Percentiles rank a stretch among this genome's conserved stretches.
Conservation (phyloP, 106 monocot species). For the Allium fistulosum region DNA sequence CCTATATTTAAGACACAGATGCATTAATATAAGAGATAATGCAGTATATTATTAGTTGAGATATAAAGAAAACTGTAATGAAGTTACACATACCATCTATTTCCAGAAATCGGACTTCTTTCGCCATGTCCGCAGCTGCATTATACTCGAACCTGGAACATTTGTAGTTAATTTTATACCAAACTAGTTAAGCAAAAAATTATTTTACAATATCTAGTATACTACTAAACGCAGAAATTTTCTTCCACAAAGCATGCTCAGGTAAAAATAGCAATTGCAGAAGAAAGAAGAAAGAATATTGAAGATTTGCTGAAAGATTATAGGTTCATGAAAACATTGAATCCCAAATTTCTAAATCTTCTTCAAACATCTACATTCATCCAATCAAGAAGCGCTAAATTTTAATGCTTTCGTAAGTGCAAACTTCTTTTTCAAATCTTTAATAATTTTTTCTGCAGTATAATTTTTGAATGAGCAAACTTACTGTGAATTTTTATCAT, state of each 20-base stretch:
- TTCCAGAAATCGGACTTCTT: conserved; percentile 71
- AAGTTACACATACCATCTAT: conserved; percentile 45
- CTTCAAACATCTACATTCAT: neutral
- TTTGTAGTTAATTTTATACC: neutral
- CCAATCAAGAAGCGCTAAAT: too few relatives aligned
- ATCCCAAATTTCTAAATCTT: neutral
- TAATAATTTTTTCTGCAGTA: too few relatives aligned
- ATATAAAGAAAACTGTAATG: neutral
- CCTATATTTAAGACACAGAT: neutral
- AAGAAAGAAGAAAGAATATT: neutral
- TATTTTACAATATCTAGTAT: neutral
- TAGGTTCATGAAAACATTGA: neutral
- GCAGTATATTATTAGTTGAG: too few relatives aligned
- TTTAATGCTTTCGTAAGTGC: too few relatives aligned
- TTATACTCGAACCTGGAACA: conserved; percentile 78
- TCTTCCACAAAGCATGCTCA: neutral
- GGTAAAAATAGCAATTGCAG: neutral
- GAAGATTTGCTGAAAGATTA: neutral
- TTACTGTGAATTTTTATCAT: too few relatives aligned
- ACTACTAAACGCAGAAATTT: neutral
- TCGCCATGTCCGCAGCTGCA: conserved; percentile 66
- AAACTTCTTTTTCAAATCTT: too few relatives aligned
- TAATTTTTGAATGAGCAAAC: too few relatives aligned
- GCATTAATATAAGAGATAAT: neutral
- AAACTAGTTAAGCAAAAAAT: neutral